phyloP scores from a whole-genome alignment of 2,329 filamentous ascomycete species.

The Cryphonectria carpinicola region DNA sequence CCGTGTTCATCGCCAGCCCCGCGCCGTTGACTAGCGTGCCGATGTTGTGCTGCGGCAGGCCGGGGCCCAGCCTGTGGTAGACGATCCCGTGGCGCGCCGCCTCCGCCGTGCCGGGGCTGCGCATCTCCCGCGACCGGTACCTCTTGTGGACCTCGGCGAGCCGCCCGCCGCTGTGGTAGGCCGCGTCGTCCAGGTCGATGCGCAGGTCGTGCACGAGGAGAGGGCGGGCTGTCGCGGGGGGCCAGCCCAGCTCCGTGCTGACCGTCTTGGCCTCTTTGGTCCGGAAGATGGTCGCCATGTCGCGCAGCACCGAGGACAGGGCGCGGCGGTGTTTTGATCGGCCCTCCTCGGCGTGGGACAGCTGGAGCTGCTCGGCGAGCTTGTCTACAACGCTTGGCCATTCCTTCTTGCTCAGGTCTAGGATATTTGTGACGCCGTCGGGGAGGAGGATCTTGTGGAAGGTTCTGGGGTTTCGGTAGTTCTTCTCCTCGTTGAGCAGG shows the following conservation, averaged over 20 bases:
- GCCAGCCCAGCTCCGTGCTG: constrained; percentile 42
- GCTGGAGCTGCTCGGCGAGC: constrained; percentile 54
- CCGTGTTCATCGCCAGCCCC: constrained; percentile 88
- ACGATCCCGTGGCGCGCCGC: constrained; percentile 71
- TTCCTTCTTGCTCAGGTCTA: constrained; percentile 6
- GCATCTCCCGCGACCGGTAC: constrained; percentile 39
- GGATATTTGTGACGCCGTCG: constrained; percentile 41
- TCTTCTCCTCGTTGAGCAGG: not conserved
- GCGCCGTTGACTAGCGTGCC: constrained; percentile 89
- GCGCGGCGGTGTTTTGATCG: constrained; percentile 24
- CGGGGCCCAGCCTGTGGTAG: constrained; percentile 65
- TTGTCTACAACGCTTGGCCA: not conserved
- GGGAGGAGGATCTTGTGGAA: constrained; percentile 38
- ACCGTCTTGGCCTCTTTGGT: constrained; percentile 52
- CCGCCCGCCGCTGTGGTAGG: constrained; percentile 39
- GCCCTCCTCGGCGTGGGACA: constrained; percentile 30
- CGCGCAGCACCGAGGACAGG: constrained; percentile 53
- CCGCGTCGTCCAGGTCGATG: constrained; percentile 53
- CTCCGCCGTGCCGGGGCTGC: constrained; percentile 41
- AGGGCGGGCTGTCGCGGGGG: constrained; percentile 27
- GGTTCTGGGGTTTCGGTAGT: not conserved
- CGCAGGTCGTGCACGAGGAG: constrained; percentile 13
- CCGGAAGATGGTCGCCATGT: constrained; percentile 56
- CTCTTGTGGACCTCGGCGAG: constrained; percentile 45
- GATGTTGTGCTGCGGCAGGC: constrained; percentile 60